Evolutionary conservation across 129 eudicot genomes (phyloP).

Genomic region (Pseudognaphalium luteoalbum): DNA sequence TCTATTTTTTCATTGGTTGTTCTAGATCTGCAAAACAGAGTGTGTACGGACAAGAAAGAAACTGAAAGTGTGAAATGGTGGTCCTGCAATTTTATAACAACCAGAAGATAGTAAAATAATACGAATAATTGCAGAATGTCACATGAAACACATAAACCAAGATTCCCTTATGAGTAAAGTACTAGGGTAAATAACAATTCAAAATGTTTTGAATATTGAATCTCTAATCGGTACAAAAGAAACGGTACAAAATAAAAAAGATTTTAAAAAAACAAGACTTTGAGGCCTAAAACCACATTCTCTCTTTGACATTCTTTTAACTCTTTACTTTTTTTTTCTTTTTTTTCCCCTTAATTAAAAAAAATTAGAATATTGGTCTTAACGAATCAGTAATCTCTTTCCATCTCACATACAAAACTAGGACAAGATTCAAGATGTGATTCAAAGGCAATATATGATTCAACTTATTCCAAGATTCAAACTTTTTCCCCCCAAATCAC

Average conservation of each 20-base stretch:
- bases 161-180: constrained; percentile 32
- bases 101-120: constrained; percentile 1
- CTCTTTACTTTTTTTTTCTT: not conserved
- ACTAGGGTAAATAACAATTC: constrained; percentile 21
- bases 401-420: constrained; percentile 17
- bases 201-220: constrained; percentile 27
- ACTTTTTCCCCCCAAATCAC: not conserved
- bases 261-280: constrained; percentile 16
- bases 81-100: constrained; percentile 31
- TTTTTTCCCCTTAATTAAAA: too few relatives aligned
- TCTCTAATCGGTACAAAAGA: constrained; percentile 25
- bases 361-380: constrained; percentile 11
- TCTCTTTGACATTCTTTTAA: constrained; percentile 18
- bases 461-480: not conserved
- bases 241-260: constrained; percentile 19
- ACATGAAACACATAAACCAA: constrained; percentile 37
- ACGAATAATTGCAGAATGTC: constrained; percentile 24
- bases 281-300: constrained; percentile 22
- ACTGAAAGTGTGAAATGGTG: constrained; percentile 25
- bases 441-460: constrained; percentile 18
- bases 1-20: constrained; percentile 23
- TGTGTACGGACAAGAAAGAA: constrained; percentile 28
- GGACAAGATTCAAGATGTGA: constrained; percentile 30
- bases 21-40: constrained; percentile 32
- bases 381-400: not conserved